Base-by-base conservation (phyloP, 1,284 basidiomycete species). In the Ceratobasidium sp. region DNA sequence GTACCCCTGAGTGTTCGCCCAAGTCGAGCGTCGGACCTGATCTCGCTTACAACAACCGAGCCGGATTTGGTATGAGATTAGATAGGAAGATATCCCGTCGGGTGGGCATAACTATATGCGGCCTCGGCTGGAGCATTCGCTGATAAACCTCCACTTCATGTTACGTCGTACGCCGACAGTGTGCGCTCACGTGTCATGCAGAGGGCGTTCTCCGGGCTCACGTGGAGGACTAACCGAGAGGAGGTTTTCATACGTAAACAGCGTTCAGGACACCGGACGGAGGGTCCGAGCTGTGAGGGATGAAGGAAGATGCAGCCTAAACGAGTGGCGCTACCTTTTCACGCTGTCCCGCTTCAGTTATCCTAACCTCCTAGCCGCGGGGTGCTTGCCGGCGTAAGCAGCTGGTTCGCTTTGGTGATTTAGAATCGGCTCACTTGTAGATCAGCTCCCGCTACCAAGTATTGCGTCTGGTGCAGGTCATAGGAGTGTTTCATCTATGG, bases 401-500 rank as follows among this genome's bases (percentile, higher is more conserved):
- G 19, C 22, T 53, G 41, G 0, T 0, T 34, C 27, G 14, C 22
- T 27, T 34, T 19, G n/a, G 7, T 34, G n/a, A 49, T 19, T 6
- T 19, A 43, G 22, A n/a, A 31, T 16, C 22, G 14, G n/a, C 1
- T 49, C 16, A 24, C 41, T 64, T 34, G 29, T 24, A 2, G 19
- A 27, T 31, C 29, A 24, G 19, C 31, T 49, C 19, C 43, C 62
- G 41, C 46, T 64, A 13, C 62, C 62, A 34, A 64, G 27, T 13
- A 49, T 64, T 31, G 62, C 43, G 2, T 27, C 62, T 31, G 34
- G 65, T 16, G 49, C 49, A 31, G 31, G 24, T 14, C 24, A 61
- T 69, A 76, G 76, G 62, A 76, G 77, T 51, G 75, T 77, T 24
- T 78, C 74, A 13, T 75, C 75, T 1, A 68, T 75, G n/a, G 76